A percentile compares a stretch with the other conserved stretches of the same genome.
Evolutionary conservation across 768 basidiomycete genomes (phyloP).

Genomic region (Leccinum truebloodii): DNA sequence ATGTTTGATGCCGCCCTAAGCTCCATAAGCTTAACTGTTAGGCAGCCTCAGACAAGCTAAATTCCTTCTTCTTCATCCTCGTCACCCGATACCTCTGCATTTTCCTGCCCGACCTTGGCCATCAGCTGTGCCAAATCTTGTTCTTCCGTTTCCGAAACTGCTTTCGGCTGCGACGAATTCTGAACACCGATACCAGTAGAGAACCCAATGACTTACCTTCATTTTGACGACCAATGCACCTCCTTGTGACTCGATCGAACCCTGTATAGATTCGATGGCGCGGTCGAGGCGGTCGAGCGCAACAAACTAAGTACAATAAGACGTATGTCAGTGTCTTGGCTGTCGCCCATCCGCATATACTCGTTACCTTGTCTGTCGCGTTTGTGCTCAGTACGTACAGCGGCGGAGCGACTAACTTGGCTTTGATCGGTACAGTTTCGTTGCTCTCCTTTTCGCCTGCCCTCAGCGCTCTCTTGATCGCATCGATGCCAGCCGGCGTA

Average conservation of each 20-base stretch:
- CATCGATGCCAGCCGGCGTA: conserved; percentile 92
- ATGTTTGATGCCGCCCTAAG: no score
- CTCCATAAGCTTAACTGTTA: neutral
- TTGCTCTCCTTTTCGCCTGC: conserved; percentile 88
- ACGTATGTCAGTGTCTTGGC: neutral
- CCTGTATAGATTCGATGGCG: conserved; percentile 89
- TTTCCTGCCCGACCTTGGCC: conserved; percentile 92
- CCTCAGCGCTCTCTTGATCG: conserved; percentile 88
- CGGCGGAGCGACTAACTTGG: conserved; percentile 94
- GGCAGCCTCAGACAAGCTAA: conserved; percentile 7
- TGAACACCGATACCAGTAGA: neutral
- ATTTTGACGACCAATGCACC: conserved; percentile 93
- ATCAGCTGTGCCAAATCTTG: conserved; percentile 96
- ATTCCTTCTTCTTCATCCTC: conserved; percentile 74
- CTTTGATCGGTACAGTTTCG: conserved; percentile 93
- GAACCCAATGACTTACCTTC: conserved; percentile 57
- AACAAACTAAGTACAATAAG: conserved; percentile 50
- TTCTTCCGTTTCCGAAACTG: conserved; percentile 96
- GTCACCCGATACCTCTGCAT: conserved; percentile 94
- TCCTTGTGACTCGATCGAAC: conserved; percentile 79
- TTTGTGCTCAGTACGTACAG: conserved; percentile 95
- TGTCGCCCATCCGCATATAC: neutral
- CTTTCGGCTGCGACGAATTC: conserved; percentile 77
- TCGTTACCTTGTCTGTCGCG: conserved; percentile 86
- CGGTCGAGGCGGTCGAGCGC: conserved; percentile 93